phyloP scores from a whole-genome alignment of 306 rosid genomes.

The Benincasa hispida region DNA sequence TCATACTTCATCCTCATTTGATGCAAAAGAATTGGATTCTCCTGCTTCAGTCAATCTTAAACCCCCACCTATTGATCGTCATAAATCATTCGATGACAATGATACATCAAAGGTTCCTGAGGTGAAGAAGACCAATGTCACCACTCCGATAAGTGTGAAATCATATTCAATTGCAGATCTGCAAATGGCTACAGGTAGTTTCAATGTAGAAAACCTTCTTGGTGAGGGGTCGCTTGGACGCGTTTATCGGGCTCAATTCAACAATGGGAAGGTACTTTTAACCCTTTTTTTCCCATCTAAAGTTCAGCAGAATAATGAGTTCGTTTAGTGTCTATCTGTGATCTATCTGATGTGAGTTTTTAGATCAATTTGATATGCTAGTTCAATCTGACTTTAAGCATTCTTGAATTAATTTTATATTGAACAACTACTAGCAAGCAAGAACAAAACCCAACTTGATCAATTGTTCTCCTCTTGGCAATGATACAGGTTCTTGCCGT shows the following conservation, averaged over 20 bases:
- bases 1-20: constrained; percentile 37
- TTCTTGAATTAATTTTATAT: not conserved
- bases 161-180: constrained; percentile 83
- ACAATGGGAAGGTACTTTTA: constrained; percentile 66
- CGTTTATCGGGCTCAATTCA: constrained; percentile 80
- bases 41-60: constrained; percentile 49
- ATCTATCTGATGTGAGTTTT: not conserved
- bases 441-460: not conserved
- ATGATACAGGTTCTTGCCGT: constrained; percentile 75
- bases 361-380: not conserved
- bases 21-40: constrained; percentile 51
- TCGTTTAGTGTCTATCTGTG: not conserved
- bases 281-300: not conserved
- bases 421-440: not conserved
- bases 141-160: constrained; percentile 61
- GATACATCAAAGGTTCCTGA: constrained; percentile 48
- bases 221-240: constrained; percentile 97
- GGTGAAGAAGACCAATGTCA: constrained; percentile 36
- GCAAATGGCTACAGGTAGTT: constrained; percentile 97
- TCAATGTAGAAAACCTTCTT: constrained; percentile 70
- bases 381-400: not conserved
- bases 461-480: not conserved
- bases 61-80: constrained; percentile 91
- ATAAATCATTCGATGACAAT: constrained; percentile 67
- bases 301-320: not conserved